Evolutionary conservation across 768 basidiomycete species (phyloP).

Genomic region (Suillus discolor): DNA sequence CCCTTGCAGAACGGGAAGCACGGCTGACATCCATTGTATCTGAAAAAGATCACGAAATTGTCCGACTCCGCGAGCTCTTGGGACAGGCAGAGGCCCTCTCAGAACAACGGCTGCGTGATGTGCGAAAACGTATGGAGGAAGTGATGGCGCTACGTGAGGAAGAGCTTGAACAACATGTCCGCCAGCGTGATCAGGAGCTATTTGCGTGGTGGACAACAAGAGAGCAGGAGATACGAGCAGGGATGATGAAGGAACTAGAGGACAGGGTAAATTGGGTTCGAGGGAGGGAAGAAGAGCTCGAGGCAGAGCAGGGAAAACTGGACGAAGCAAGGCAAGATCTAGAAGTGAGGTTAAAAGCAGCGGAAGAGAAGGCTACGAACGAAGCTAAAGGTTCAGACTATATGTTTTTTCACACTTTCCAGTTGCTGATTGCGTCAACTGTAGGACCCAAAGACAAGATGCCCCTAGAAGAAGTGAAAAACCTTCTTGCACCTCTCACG

Average conservation of each 20-base stretch:
- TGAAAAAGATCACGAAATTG: conserved; percentile 65
- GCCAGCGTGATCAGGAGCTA: conserved; percentile 63
- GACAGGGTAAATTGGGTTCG: conserved; percentile 50
- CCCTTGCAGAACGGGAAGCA: conserved; percentile 57
- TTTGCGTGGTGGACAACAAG: conserved; percentile 57
- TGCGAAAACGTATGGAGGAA: conserved; percentile 71
- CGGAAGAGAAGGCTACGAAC: conserved; percentile 38
- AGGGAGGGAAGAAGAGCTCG: conserved; percentile 54
- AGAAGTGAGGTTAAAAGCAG: conserved; percentile 48
- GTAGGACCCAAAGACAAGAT: conserved; percentile 53
- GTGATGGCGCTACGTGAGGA: conserved; percentile 71
- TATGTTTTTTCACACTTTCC: not conserved
- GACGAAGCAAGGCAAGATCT: conserved; percentile 49
- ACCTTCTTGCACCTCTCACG: conserved; percentile 56
- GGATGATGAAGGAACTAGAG: conserved; percentile 44
- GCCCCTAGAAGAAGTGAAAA: conserved; percentile 79
- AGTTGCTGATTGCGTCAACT: not conserved
- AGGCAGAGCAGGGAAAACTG: conserved; percentile 51
- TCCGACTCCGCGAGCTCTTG: conserved; percentile 47
- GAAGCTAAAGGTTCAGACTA: conserved; percentile 18
- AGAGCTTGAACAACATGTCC: conserved; percentile 70
- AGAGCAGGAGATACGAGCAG: conserved; percentile 53
- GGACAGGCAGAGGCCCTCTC: conserved; percentile 41
- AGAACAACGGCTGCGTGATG: conserved; percentile 53
- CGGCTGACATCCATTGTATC: conserved; percentile 47